A percentile compares a stretch with the other conserved stretches of the same genome.
These are phyloP conservation scores for Ophiobolus disseminans DNA, from an alignment of 2,329 filamentous ascomycete genomes.

Conservation along the genomic window DNA sequence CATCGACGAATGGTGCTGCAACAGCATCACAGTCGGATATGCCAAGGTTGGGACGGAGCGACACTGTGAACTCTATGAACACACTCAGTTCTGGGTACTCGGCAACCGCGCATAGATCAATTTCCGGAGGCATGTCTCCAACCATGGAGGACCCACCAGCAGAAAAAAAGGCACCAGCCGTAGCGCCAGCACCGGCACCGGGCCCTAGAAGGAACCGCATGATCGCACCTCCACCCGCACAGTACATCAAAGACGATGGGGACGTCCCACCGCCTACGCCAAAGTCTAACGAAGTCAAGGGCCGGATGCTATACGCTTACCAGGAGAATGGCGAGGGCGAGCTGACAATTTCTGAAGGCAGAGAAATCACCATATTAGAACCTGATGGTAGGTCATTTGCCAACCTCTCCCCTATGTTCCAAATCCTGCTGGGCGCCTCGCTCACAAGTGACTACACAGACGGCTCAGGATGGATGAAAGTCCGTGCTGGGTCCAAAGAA, in stretches of 20 bases:
- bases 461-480: slow-evolving; percentile 88
- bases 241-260: slow-evolving; percentile 74
- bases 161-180: slow-evolving; percentile 46
- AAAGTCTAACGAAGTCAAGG: slow-evolving; percentile 65
- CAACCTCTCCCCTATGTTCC: slow-evolving; percentile 22
- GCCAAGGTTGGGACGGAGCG: slow-evolving; percentile 74
- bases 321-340: slow-evolving; percentile 83
- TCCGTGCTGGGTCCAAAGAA: slow-evolving; percentile 76
- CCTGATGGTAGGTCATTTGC: slow-evolving; percentile 75
- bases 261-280: slow-evolving; percentile 49
- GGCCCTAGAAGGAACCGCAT: slow-evolving; percentile 68
- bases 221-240: slow-evolving; percentile 83
- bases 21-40: slow-evolving; percentile 65
- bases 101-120: slow-evolving; percentile 76
- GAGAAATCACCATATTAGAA: slow-evolving; percentile 79
- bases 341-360: slow-evolving; percentile 78
- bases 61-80: slow-evolving; percentile 84
- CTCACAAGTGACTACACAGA: slow-evolving; percentile 61
- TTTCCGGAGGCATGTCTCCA: slow-evolving; percentile 66
- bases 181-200: slow-evolving; percentile 25
- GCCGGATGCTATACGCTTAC: slow-evolving; percentile 90
- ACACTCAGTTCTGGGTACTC: slow-evolving; percentile 84
- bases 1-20: slow-evolving; percentile 54
- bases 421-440: slow-evolving; percentile 19
- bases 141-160: slow-evolving; percentile 57